Evolutionary conservation across 2,329 filamentous ascomycete species (phyloP).

Genomic region (Diplocarpon mali): DNA sequence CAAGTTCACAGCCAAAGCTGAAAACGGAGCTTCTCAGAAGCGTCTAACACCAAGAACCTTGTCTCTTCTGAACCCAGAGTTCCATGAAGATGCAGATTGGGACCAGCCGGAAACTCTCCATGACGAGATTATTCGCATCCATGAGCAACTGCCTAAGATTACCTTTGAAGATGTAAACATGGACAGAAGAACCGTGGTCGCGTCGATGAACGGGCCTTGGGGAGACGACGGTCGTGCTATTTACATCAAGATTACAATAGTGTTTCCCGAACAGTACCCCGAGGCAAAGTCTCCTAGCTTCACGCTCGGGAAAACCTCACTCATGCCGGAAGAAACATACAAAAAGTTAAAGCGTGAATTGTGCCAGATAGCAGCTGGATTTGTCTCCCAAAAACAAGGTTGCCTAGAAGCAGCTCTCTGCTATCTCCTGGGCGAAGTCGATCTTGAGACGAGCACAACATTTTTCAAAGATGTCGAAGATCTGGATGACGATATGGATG

Average conservation of each 20-base stretch:
- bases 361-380: conserved; percentile 43
- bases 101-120: conserved; percentile 48
- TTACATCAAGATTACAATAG: conserved; percentile 50
- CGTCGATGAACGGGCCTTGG: conserved; percentile 56
- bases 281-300: conserved; percentile 47
- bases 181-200: conserved; percentile 46
- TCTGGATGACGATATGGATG: conserved; percentile 46
- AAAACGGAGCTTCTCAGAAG: conserved; percentile 11
- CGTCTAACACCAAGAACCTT: conserved; percentile 20
- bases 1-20: conserved; percentile 38
- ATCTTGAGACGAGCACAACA: conserved; percentile 47
- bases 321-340: conserved; percentile 47
- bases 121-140: conserved; percentile 53
- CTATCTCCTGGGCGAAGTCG: conserved; percentile 52
- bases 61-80: conserved; percentile 25
- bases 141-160: conserved; percentile 50
- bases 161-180: conserved; percentile 54
- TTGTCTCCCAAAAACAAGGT: conserved; percentile 46
- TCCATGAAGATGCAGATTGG: conserved; percentile 36
- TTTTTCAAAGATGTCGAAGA: conserved; percentile 47
- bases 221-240: conserved; percentile 44
- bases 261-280: conserved; percentile 49
- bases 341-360: conserved; percentile 43
- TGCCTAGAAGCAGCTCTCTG: conserved; percentile 51
- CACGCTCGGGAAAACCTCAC: conserved; percentile 47